Percentiles rank a stretch among this genome's conserved stretches.
phyloP scores from a whole-genome alignment of 1,284 basidiomycete species.

The Sporisorium sorghi region DNA sequence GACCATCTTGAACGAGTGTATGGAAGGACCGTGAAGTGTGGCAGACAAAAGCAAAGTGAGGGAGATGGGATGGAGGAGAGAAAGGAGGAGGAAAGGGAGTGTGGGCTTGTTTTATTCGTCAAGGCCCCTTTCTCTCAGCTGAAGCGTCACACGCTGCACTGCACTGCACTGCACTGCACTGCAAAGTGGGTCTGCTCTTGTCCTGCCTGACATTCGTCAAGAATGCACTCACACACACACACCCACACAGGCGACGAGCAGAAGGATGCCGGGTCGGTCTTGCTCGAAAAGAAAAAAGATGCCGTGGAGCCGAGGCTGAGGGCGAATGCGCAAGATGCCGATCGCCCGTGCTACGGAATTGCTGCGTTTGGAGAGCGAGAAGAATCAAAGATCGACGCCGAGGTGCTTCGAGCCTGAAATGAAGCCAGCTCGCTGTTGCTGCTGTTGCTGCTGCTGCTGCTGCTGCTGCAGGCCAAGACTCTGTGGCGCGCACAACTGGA shows the following conservation, averaged over 20 bases:
- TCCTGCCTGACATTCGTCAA: not conserved
- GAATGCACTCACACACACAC: not conserved
- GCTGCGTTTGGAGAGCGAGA: constrained; percentile 9
- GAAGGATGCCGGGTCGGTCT: not conserved
- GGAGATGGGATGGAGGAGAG: not conserved
- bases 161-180: no score
- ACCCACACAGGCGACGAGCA: no score
- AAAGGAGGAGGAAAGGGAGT: not conserved
- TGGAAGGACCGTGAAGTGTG: not conserved
- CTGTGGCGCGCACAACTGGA: not conserved
- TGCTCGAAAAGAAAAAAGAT: not conserved
- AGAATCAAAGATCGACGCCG: constrained; percentile 7
- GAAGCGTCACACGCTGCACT: no score
- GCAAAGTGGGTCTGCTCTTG: no score
- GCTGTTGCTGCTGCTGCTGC: no score
- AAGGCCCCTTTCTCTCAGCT: not conserved
- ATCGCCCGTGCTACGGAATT: constrained; percentile 15
- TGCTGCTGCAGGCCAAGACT: constrained; percentile 24
- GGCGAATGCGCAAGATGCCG: constrained; percentile 9
- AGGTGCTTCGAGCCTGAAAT: not conserved
- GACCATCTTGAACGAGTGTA: constrained; percentile 22
- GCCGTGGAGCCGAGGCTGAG: constrained; percentile 3
- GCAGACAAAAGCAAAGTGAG: constrained; percentile 7
- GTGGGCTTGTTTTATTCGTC: not conserved
- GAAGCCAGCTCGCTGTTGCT: no score